phyloP scores from a whole-genome alignment of 2,329 filamentous ascomycete species.

The Orbilia ellipsospora region DNA sequence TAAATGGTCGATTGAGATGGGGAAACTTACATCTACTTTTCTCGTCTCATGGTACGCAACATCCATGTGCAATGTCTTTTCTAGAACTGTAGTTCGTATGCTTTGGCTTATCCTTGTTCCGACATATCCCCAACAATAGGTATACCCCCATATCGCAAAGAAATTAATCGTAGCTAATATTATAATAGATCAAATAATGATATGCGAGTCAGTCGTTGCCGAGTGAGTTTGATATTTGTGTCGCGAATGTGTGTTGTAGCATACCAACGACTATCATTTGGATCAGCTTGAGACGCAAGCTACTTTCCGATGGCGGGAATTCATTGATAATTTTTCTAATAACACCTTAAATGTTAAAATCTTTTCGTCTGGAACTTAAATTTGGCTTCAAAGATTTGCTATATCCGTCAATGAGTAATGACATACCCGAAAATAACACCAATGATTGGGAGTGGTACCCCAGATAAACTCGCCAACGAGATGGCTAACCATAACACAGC shows the following conservation, averaged over 20 bases:
- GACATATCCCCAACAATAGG: slow-evolving; percentile 66
- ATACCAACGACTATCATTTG: slow-evolving; percentile 63
- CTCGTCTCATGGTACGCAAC: slow-evolving; percentile 68
- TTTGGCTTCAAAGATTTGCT: too few relatives aligned
- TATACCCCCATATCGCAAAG: slow-evolving; percentile 66
- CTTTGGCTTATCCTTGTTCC: slow-evolving; percentile 66
- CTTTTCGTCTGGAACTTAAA: too few relatives aligned
- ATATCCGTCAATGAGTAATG: too few relatives aligned
- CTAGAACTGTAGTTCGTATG: slow-evolving; percentile 65
- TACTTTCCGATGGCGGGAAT: slow-evolving; percentile 66
- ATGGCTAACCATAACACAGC: slow-evolving; percentile 45
- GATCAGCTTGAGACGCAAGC: slow-evolving; percentile 63
- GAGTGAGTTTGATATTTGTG: slow-evolving; percentile 50
- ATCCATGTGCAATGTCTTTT: slow-evolving; percentile 67
- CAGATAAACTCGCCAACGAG: slow-evolving; percentile 58
- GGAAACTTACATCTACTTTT: slow-evolving; percentile 65
- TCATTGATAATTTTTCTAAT: slow-evolving; percentile 64
- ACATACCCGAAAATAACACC: slow-evolving; percentile 64
- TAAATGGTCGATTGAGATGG: not conserved
- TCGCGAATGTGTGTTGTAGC: slow-evolving; percentile 21
- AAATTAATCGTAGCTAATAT: slow-evolving; percentile 63
- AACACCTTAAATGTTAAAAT: not conserved
- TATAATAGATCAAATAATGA: slow-evolving; percentile 61
- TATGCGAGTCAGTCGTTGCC: slow-evolving; percentile 1
- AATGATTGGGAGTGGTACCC: slow-evolving; percentile 63